Evolutionary conservation across 2,329 filamentous ascomycete genomes (phyloP), one percentile per base, ranked within the genome.

Genomic region (Xylaria sp.): DNA sequence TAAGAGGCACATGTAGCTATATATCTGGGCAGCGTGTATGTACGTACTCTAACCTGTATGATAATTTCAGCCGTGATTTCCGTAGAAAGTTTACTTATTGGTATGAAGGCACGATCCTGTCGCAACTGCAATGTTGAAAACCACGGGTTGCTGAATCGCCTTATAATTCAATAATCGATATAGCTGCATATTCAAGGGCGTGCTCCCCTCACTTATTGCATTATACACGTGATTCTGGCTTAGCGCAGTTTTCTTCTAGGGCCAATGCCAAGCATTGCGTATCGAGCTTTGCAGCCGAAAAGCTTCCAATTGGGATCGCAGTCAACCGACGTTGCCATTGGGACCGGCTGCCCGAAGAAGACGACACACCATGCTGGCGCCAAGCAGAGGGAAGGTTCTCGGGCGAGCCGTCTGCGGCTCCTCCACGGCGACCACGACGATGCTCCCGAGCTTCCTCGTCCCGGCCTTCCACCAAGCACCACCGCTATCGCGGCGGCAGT

Each of bases 371-470:
- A 91, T 91, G 86, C 79, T 91, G 68, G 82, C 81, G 63, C 81
- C 84, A 61, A 80, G 83, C 66, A 79, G 85, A 70, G 80, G 81
- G 66, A 82, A 80, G 73, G 80, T 79, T 62, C 74, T 88, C 61
- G 79, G 81, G 66, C 80, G 81, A 74, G 79, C 83, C 59, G 69
- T 84, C 44, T 48, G 44, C 71, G 68, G 72, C 19, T 71, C 72
- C 39, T 71, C 73, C 21, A 67, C 76, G 20, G 72, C 78, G 50
- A 73, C 78, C 54, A 80, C 79, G 50, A 73, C 78, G 53, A 80
- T 79, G n/a, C 76, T 92, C 43, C 89, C 89, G 24, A 74, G 82
- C 21, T 92, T 92, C 71, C 85, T 93, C 44, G 76, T 90, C 13
- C 89, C 90, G 11, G 86, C 87, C 44, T 87, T 91, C 74, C 84